Evolutionary conservation across 129 eudicot species (phyloP).

Genomic region (Artemisia annua): DNA sequence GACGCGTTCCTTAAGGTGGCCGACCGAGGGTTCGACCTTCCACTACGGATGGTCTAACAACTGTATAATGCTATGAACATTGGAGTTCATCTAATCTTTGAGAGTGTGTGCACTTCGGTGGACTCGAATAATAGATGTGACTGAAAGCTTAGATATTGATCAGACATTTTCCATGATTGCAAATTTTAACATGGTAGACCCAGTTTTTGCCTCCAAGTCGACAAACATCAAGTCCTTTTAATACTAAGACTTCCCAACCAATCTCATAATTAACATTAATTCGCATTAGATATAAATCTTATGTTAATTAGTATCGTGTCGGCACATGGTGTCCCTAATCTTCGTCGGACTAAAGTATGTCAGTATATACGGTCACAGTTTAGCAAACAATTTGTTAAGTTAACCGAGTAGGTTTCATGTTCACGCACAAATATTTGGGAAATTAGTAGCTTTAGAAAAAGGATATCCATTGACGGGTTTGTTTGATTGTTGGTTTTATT

Average conservation of each 20-base stretch:
- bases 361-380: not conserved
- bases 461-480: not conserved
- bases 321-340: not conserved
- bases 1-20: no score
- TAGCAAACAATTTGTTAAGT: not conserved
- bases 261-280: constrained; percentile 43
- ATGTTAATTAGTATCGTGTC: not conserved
- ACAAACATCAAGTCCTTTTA: constrained; percentile 23
- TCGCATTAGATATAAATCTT: not conserved
- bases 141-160: constrained; percentile 7
- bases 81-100: no score
- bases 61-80: no score
- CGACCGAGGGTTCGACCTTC: no score
- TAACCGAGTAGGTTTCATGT: not conserved
- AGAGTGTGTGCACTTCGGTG: constrained; percentile 2
- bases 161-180: constrained; percentile 12
- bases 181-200: constrained; percentile 63
- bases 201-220: constrained; percentile 28
- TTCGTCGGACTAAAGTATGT: not conserved
- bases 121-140: not conserved
- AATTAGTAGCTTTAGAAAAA: no score
- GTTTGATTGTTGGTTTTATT: not conserved
- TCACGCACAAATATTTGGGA: not conserved
- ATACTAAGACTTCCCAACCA: constrained; percentile 38
- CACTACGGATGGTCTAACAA: no score